Evolutionary conservation across 2,329 filamentous ascomycete species (phyloP), one percentile per base, ranked within the genome.

Genomic region (Periconia digitata): DNA sequence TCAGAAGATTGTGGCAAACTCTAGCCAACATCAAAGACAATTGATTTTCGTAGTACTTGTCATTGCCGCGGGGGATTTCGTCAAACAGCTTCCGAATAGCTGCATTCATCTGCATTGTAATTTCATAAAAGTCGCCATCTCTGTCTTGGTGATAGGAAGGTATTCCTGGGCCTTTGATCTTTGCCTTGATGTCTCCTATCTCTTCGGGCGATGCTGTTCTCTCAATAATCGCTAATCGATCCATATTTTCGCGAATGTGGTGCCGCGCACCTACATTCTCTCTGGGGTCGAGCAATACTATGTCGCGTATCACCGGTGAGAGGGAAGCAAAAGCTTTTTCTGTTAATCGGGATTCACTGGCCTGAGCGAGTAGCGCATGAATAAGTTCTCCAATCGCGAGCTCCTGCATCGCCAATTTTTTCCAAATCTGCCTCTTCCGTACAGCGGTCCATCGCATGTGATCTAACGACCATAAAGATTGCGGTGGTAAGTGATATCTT

Each of bases 1-100:
- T 73, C 15, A 90, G 76, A 3, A 94, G 72, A 61, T 89, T 90
- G 69, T 85, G 85, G 49, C 75, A 79, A 16, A 83, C 69, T 46
- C 63, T 69, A 21, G 59, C 57, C 3, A 64, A 43, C 8, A 57
- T 49, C n/a, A 57, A n/a, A 16, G 56, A 53, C 8, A 35, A 35
- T 7, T 23, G 3, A 32, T 40, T 21, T 12, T 29, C 17, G 16
- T 46, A 17, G 20, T 20, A 22, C 5, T 18, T 22, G 10, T 40
- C 37, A n/a, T 49, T 51, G 18, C 56, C 40, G 12, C n/a, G 4
- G 10, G 27, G 27, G 7, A 44, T 50, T 29, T 59, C 52, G 6
- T 47, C 44, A 46, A 64, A 54, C 12, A 62, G 29, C 6, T 57
- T 46, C 37, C 55, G 58, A 23, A 74, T 58, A 15, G 63, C 56